These are phyloP conservation scores for Penicillium angulare DNA, from an alignment of 495 filamentous ascomycete genomes.

Conservation along the genomic window DNA sequence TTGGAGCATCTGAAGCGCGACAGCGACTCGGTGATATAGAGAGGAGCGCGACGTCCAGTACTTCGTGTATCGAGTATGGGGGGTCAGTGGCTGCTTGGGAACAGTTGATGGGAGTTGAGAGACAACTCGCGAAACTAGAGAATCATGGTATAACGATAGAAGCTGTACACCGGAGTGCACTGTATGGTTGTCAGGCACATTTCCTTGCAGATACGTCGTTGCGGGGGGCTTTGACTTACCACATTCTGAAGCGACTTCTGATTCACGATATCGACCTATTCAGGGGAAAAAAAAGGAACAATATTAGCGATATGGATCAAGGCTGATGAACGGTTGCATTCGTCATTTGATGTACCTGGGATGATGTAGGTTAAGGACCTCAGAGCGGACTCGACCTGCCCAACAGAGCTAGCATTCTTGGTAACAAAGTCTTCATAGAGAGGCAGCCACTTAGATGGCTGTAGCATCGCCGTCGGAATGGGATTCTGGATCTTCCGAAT, in stretches of 20 bases:
- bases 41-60: slow-evolving; percentile 79
- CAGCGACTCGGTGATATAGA: slow-evolving; percentile 73
- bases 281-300: background rate
- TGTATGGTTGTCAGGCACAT: slow-evolving; percentile 17
- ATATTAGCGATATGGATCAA: background rate
- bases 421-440: slow-evolving; percentile 91
- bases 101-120: slow-evolving; percentile 44
- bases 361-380: slow-evolving; percentile 94
- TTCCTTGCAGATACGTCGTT: no score
- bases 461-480: slow-evolving; percentile 37
- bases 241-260: slow-evolving; percentile 90
- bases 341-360: slow-evolving; percentile 57
- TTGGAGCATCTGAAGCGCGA: slow-evolving; percentile 81
- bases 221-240: slow-evolving; percentile 35
- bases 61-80: slow-evolving; percentile 85
- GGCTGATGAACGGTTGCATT: background rate
- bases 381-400: slow-evolving; percentile 88
- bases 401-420: slow-evolving; percentile 86
- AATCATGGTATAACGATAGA: slow-evolving; percentile 91
- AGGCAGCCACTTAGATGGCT: slow-evolving; percentile 71
- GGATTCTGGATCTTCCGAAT: slow-evolving; percentile 27
- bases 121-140: slow-evolving; percentile 70
- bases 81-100: slow-evolving; percentile 55
- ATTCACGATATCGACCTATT: slow-evolving; percentile 89
- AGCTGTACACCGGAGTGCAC: slow-evolving; percentile 86